phyloP scores from a whole-genome alignment of 768 basidiomycete species.

The Hydnomerulius pinastri region DNA sequence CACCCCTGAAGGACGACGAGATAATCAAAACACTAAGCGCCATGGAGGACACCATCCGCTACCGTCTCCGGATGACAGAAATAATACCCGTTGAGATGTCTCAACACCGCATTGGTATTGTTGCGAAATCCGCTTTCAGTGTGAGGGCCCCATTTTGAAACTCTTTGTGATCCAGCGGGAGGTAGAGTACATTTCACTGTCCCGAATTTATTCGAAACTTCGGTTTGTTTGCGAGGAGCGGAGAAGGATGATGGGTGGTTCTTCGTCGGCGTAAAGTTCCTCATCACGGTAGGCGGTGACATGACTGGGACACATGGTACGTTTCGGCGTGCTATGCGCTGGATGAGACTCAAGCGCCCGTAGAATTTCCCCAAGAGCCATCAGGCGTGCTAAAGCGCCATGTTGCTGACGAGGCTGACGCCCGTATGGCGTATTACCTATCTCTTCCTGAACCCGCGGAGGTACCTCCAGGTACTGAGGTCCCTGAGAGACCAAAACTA shows the following conservation, averaged over 20 bases:
- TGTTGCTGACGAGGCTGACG: slow-evolving; percentile 73
- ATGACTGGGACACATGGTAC: slow-evolving; percentile 70
- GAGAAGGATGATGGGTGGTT: slow-evolving; percentile 81
- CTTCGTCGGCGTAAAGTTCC: slow-evolving; percentile 75
- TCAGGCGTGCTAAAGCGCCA: slow-evolving; percentile 61
- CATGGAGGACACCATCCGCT: slow-evolving; percentile 78
- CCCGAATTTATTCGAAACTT: slow-evolving; percentile 70
- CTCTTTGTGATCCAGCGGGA: slow-evolving; percentile 47
- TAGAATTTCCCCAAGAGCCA: slow-evolving; percentile 77
- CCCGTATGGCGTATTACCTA: slow-evolving; percentile 64
- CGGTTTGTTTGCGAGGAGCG: slow-evolving; percentile 73
- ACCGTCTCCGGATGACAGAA: slow-evolving; percentile 77
- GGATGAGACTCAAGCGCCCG: slow-evolving; percentile 1
- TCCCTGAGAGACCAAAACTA: slow-evolving; percentile 49
- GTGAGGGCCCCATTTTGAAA: slow-evolving; percentile 14
- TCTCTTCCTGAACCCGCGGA: slow-evolving; percentile 45
- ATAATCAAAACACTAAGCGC: slow-evolving; percentile 65
- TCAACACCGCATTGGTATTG: slow-evolving; percentile 62
- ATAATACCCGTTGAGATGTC: slow-evolving; percentile 83
- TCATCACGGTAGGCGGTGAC: slow-evolving; percentile 74
- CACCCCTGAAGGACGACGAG: slow-evolving; percentile 65
- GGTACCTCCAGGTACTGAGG: slow-evolving; percentile 41
- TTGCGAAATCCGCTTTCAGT: slow-evolving; percentile 19
- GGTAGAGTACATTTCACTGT: slow-evolving; percentile 81
- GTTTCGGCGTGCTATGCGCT: neutral